Conservation (phyloP, 768 basidiomycete genomes). For the Termitomyces sp. region DNA sequence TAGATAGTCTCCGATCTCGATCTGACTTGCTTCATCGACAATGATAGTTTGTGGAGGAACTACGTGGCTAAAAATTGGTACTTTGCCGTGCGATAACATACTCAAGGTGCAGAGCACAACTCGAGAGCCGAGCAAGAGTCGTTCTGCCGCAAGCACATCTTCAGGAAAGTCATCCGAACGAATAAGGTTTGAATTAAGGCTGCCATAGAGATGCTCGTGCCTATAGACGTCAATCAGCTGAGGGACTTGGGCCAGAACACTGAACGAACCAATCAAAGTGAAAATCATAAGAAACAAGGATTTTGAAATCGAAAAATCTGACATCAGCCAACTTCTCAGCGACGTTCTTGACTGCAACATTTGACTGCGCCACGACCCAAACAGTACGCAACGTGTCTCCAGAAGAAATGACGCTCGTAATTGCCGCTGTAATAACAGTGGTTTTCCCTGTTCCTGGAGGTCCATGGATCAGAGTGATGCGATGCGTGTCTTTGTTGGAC, state of each 20-base stretch:
- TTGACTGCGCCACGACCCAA: slow-evolving; percentile 71
- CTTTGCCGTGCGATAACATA: slow-evolving; percentile 45
- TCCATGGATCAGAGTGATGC: slow-evolving; percentile 35
- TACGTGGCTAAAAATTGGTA: slow-evolving; percentile 18
- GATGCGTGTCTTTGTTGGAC: slow-evolving; percentile 21
- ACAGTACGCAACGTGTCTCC: slow-evolving; percentile 26
- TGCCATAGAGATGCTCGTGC: slow-evolving; percentile 67
- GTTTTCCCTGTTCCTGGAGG: slow-evolving; percentile 66
- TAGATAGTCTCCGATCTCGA: slow-evolving; percentile 42
- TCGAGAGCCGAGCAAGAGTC: slow-evolving; percentile 30
- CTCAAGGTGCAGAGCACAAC: slow-evolving; percentile 64
- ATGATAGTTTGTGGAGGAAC: slow-evolving; percentile 36
- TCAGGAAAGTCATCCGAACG: slow-evolving; percentile 28
- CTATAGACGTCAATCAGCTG: slow-evolving; percentile 24
- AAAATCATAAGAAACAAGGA: slow-evolving; percentile 63
- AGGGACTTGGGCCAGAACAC: not conserved
- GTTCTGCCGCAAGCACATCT: slow-evolving; percentile 15
- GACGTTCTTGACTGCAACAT: slow-evolving; percentile 78
- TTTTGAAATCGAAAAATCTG: slow-evolving; percentile 43
- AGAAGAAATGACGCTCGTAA: slow-evolving; percentile 27
- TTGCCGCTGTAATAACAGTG: slow-evolving; percentile 50
- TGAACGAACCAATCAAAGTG: slow-evolving; percentile 51
- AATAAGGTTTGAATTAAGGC: slow-evolving; percentile 43
- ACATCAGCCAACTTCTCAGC: slow-evolving; percentile 59
- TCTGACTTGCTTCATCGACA: slow-evolving; percentile 53